Conservation (phyloP, 1,139 yeast genomes). For the Hansenula lynferdii region DNA sequence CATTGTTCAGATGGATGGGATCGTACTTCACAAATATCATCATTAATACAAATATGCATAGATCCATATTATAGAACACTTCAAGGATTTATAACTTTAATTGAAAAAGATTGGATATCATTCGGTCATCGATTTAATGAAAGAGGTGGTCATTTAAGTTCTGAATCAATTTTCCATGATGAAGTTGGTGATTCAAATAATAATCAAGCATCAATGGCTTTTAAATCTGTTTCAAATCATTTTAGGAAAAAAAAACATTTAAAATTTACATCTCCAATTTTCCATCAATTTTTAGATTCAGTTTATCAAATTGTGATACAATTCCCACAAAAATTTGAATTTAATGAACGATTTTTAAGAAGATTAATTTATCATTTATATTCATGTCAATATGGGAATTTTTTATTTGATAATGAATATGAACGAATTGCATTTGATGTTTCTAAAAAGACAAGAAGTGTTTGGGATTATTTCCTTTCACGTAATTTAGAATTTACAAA, state of each 20-base stretch:
- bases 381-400: constrained; percentile 94
- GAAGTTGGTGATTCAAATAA: constrained; percentile 18
- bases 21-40: constrained; percentile 84
- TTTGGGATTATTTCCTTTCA: constrained; percentile 91
- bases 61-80: constrained; percentile 89
- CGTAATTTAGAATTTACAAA: constrained; percentile 69
- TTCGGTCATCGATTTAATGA: constrained; percentile 91
- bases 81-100: constrained; percentile 77
- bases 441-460: constrained; percentile 57
- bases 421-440: constrained; percentile 46
- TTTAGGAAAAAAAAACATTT: constrained; percentile 35
- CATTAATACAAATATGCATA: constrained; percentile 78
- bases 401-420: constrained; percentile 67
- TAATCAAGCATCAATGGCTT: constrained; percentile 21
- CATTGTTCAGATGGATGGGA: constrained; percentile 99
- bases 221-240: constrained; percentile 27
- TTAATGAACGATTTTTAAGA: constrained; percentile 81
- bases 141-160: constrained; percentile 66
- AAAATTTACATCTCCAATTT: constrained; percentile 77
- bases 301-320: constrained; percentile 76
- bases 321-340: constrained; percentile 72
- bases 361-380: constrained; percentile 82
- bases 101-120: constrained; percentile 94
- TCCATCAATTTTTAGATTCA: constrained; percentile 90
- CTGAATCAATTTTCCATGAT: constrained; percentile 35